phyloP scores from a whole-genome alignment of 116 monocot genomes.

The Papilionanthe hybrid region DNA sequence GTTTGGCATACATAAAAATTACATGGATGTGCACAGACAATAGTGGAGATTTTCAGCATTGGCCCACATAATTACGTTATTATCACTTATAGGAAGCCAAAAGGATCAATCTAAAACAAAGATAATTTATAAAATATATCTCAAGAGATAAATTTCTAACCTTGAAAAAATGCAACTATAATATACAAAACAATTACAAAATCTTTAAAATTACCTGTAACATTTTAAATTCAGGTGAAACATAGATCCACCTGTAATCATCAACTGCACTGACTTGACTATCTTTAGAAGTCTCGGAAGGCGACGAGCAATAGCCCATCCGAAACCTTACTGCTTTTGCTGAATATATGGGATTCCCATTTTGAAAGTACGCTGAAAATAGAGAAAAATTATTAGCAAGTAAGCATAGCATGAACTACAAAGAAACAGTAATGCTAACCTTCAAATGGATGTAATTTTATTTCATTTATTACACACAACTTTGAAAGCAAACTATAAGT shows the following conservation, averaged over 20 bases:
- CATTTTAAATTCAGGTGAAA: conserved; percentile 81
- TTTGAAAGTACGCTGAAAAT: conserved; percentile 52
- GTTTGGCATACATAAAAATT: no score
- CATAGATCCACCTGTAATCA: conserved; percentile 65
- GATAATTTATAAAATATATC: no score
- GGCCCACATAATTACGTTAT: no score
- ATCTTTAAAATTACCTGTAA: conserved; percentile 42
- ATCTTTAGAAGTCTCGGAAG: neutral
- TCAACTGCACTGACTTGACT: conserved; percentile 13
- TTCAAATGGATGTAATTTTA: conserved; percentile 71
- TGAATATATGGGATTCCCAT: conserved; percentile 62
- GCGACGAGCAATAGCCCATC: conserved; percentile 36
- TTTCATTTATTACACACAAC: conserved; percentile 67
- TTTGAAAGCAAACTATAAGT: conserved; percentile 54
- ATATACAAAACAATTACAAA: no score
- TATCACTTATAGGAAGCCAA: no score
- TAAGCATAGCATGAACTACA: no score
- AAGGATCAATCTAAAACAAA: no score
- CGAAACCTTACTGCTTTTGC: conserved; percentile 53
- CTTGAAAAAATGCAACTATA: no score
- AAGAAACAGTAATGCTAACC: conserved; percentile 26
- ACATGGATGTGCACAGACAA: no score
- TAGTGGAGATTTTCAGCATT: no score
- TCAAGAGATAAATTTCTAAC: no score
- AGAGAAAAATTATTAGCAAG: neutral